Evolutionary conservation across 2,329 filamentous ascomycete species (phyloP).

Genomic region (Amylocarpus encephaloides): DNA sequence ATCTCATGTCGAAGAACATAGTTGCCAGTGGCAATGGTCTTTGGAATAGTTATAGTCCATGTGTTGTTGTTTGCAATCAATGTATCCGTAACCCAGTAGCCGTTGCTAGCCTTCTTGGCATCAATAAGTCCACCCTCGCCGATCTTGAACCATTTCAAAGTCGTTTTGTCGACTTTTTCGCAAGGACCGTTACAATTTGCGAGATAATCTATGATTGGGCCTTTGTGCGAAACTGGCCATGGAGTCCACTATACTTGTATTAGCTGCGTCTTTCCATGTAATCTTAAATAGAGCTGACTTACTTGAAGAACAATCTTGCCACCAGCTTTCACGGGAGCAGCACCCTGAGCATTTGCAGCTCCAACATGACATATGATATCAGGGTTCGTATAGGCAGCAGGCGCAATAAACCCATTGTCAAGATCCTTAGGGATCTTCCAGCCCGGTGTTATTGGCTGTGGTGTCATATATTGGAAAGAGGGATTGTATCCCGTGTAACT

Average conservation of each 20-base stretch:
- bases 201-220: constrained; percentile 29
- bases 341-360: constrained; percentile 43
- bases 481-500: constrained; percentile 33
- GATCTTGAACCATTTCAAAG: constrained; percentile 40
- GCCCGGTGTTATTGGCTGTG: constrained; percentile 41
- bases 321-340: constrained; percentile 55
- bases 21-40: constrained; percentile 38
- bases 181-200: constrained; percentile 36
- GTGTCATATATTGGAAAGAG: constrained; percentile 27
- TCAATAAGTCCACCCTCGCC: constrained; percentile 34
- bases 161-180: constrained; percentile 35
- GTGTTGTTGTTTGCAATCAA: constrained; percentile 48
- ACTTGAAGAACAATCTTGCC: constrained; percentile 46
- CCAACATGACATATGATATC: constrained; percentile 58
- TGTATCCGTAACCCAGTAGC: constrained; percentile 39
- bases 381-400: constrained; percentile 38
- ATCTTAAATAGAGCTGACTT: neutral
- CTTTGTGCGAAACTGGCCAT: constrained; percentile 59
- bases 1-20: constrained; percentile 47
- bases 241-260: constrained; percentile 40
- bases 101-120: constrained; percentile 25
- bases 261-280: neutral
- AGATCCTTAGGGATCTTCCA: constrained; percentile 44
- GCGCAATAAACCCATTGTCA: constrained; percentile 48
- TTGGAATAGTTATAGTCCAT: constrained; percentile 43